These are phyloP conservation scores for Eurotiales sp. DNA, from an alignment of 2,329 filamentous ascomycete genomes.

Conservation along the genomic window DNA sequence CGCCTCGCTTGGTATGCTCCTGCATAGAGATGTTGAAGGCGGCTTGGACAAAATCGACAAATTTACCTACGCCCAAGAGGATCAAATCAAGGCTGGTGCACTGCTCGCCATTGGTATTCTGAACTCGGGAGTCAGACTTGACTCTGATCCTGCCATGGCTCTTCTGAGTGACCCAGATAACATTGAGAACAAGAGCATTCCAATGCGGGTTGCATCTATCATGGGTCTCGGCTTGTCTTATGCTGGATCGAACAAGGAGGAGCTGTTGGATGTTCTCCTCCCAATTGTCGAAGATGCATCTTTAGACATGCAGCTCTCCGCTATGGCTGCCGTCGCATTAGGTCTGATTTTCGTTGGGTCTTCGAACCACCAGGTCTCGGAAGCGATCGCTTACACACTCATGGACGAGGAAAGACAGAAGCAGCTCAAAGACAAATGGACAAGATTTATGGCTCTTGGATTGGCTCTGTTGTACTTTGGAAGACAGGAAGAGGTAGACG, in stretches of 20 bases:
- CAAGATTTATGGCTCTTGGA: slow-evolving; percentile 90
- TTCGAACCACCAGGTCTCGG: slow-evolving; percentile 83
- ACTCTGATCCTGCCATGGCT: slow-evolving; percentile 85
- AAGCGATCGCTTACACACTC: slow-evolving; percentile 86
- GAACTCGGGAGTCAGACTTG: slow-evolving; percentile 85
- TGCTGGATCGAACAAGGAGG: slow-evolving; percentile 87
- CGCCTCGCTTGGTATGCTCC: slow-evolving; percentile 84
- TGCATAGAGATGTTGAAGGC: slow-evolving; percentile 90
- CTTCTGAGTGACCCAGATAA: slow-evolving; percentile 77
- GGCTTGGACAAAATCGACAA: slow-evolving; percentile 92
- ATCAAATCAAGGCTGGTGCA: slow-evolving; percentile 84
- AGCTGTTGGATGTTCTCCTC: slow-evolving; percentile 77
- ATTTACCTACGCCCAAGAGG: slow-evolving; percentile 81
- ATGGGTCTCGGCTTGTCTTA: slow-evolving; percentile 96
- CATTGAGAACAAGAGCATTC: slow-evolving; percentile 71
- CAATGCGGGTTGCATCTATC: slow-evolving; percentile 77
- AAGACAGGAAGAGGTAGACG: slow-evolving; percentile 96
- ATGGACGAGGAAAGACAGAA: slow-evolving; percentile 88
- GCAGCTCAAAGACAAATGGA: slow-evolving; percentile 97
- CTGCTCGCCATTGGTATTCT: slow-evolving; percentile 92
- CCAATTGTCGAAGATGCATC: slow-evolving; percentile 82
- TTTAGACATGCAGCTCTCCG: slow-evolving; percentile 90
- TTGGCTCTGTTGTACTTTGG: slow-evolving; percentile 93
- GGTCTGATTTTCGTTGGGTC: slow-evolving; percentile 92
- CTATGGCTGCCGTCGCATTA: slow-evolving; percentile 88